A percentile compares a stretch with the other conserved stretches of the same genome.
Evolutionary conservation across 768 basidiomycete genomes (phyloP).

Genomic region (Peribolospora kevripleyi): DNA sequence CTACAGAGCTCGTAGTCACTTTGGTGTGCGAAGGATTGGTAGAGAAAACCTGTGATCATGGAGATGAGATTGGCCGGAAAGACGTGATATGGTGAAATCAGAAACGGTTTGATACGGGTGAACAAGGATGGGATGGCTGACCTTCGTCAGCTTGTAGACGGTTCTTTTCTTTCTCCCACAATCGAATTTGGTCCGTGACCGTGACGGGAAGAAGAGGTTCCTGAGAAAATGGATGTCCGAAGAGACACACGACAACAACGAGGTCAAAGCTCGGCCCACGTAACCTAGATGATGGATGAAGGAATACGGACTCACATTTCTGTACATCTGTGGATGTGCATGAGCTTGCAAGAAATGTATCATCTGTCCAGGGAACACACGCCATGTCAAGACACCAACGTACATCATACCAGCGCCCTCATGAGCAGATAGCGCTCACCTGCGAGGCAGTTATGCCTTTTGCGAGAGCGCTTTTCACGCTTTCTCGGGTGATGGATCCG

Average conservation of each 20-base stretch:
- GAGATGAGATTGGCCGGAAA: not conserved
- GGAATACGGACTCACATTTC: conserved; percentile 35
- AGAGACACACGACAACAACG: too few species aligned
- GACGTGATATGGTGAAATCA: not conserved
- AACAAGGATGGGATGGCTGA: not conserved
- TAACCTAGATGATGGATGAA: not conserved
- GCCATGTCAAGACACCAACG: not conserved
- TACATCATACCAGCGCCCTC: conserved; percentile 8
- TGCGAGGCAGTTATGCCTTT: conserved; percentile 95
- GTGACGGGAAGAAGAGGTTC: conserved; percentile 86
- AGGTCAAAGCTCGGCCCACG: too few species aligned
- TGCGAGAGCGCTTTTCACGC: conserved; percentile 72
- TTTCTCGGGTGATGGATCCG: conserved; percentile 79
- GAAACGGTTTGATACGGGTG: not conserved
- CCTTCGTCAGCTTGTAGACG: conserved; percentile 72
- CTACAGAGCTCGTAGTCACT: conserved; percentile 70
- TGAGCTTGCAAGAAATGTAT: conserved; percentile 83
- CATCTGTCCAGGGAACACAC: conserved; percentile 32
- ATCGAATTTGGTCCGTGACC: conserved; percentile 87
- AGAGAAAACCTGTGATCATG: conserved; percentile 45
- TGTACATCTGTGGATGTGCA: conserved; percentile 95
- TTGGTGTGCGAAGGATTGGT: conserved; percentile 62
- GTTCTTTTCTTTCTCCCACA: conserved; percentile 93
- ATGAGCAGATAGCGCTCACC: conserved; percentile 26
- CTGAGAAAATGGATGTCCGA: conserved; percentile 22